Evolutionary conservation across 768 basidiomycete species (phyloP).

Genomic region (Jaapia argillacea): DNA sequence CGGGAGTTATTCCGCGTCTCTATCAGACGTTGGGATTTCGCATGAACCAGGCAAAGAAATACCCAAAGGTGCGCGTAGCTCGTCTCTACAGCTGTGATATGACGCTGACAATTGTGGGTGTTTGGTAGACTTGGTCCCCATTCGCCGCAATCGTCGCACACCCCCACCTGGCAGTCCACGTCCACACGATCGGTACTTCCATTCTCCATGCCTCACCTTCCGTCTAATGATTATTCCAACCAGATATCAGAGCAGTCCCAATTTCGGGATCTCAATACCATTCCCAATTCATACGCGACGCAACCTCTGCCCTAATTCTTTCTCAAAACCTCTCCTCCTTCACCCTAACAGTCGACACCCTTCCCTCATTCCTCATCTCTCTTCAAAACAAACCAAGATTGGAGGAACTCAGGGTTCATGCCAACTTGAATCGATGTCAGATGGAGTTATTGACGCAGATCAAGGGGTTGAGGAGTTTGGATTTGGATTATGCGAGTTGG

Average conservation of each 20-base stretch:
- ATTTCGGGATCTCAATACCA: slow-evolving; percentile 23
- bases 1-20: slow-evolving; percentile 51
- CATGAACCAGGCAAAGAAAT: slow-evolving; percentile 45
- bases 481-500: slow-evolving; percentile 55
- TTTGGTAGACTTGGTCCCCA: too few relatives aligned
- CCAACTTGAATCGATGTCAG: slow-evolving; percentile 43
- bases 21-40: slow-evolving; percentile 51
- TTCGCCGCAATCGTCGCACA: slow-evolving; percentile 49
- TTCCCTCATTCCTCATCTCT: slow-evolving; percentile 39
- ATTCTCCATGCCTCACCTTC: slow-evolving; percentile 1
- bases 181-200: slow-evolving; percentile 42
- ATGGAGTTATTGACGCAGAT: slow-evolving; percentile 30
- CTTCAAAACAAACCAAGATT: slow-evolving; percentile 37
- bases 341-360: slow-evolving; percentile 36
- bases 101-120: too few relatives aligned
- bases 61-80: slow-evolving; percentile 32
- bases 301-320: slow-evolving; percentile 32
- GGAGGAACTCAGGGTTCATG: slow-evolving; percentile 36
- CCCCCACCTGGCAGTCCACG: slow-evolving; percentile 43
- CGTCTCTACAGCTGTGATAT: too few relatives aligned
- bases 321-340: slow-evolving; percentile 49
- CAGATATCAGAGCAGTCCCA: slow-evolving; percentile 45
- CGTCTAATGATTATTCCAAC: slow-evolving; percentile 2
- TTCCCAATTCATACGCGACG: slow-evolving; percentile 44
- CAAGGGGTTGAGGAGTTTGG: slow-evolving; percentile 30